Evolutionary conservation across 345 rosid genomes (phyloP).

Genomic region (Camelina neglecta): DNA sequence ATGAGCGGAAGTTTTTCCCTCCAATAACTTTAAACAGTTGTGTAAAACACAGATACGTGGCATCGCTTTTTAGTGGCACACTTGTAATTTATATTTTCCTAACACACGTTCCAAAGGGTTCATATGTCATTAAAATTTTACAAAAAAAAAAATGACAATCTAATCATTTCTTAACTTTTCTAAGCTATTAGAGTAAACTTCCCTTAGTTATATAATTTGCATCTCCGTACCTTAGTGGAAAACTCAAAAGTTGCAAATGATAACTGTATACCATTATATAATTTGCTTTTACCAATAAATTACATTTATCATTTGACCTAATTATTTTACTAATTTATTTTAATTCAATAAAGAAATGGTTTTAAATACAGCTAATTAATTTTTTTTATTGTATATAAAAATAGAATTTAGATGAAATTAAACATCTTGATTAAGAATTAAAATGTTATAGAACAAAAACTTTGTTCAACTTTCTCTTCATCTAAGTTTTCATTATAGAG

Average conservation of each 20-base stretch:
- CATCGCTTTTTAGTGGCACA: too few relatives aligned
- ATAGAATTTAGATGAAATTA: not conserved
- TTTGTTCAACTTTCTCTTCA: conserved; percentile 1
- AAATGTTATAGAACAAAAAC: not conserved
- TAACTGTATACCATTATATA: not conserved
- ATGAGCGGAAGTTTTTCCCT: too few relatives aligned
- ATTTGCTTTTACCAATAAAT: not conserved
- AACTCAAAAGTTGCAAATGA: not conserved
- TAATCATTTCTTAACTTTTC: too few relatives aligned
- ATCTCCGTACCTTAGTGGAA: not conserved
- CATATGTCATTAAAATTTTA: too few relatives aligned
- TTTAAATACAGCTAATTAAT: not conserved
- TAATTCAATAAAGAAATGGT: not conserved
- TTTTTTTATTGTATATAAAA: too few relatives aligned
- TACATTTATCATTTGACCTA: not conserved
- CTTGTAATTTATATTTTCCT: too few relatives aligned
- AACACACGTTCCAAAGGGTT: too few relatives aligned
- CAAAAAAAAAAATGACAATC: too few relatives aligned
- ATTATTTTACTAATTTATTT: not conserved
- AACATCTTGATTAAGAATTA: not conserved
- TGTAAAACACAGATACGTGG: too few relatives aligned
- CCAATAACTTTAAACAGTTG: too few relatives aligned
- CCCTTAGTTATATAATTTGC: not conserved
- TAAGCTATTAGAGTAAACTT: too few relatives aligned
- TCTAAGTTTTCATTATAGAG: not conserved